These are phyloP conservation scores for Xylaria intraflava DNA, from an alignment of 495 filamentous ascomycete species.

Conservation along the genomic window DNA sequence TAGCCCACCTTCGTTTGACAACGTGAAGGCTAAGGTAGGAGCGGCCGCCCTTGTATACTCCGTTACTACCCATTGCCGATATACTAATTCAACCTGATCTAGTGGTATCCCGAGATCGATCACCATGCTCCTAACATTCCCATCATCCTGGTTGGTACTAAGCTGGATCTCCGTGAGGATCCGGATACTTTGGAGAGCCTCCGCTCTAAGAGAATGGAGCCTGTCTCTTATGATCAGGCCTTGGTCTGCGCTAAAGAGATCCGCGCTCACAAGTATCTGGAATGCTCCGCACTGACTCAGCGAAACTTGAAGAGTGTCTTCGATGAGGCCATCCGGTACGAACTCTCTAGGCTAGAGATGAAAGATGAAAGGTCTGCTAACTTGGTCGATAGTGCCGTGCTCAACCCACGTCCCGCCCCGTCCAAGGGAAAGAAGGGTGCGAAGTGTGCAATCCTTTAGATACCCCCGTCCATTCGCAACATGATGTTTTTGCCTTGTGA, in stretches of 20 bases:
- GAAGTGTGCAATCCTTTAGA: slow-evolving; percentile 73
- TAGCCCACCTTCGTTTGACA: slow-evolving; percentile 94
- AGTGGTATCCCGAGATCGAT: slow-evolving; percentile 97
- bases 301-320: slow-evolving; percentile 95
- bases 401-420: slow-evolving; percentile 63
- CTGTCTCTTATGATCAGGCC: slow-evolving; percentile 85
- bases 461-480: slow-evolving; percentile 6
- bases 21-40: slow-evolving; percentile 89
- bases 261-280: slow-evolving; percentile 85
- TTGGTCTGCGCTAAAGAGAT: slow-evolving; percentile 85
- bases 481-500: slow-evolving; percentile 19
- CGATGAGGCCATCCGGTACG: slow-evolving; percentile 89
- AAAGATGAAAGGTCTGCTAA: slow-evolving; percentile 11
- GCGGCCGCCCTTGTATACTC: no score
- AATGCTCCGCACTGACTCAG: slow-evolving; percentile 97
- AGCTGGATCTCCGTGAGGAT: slow-evolving; percentile 92
- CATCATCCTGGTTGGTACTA: slow-evolving; percentile 95
- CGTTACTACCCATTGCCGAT: not conserved
- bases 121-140: slow-evolving; percentile 94
- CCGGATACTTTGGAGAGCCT: slow-evolving; percentile 69
- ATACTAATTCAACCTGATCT: slow-evolving; percentile 11
- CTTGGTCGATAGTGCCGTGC: slow-evolving; percentile 57
- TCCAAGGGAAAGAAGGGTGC: slow-evolving; percentile 52
- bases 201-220: slow-evolving; percentile 79
- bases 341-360: not conserved